Conservation (phyloP, 345 rosid species). For the Clausena lansium region DNA sequence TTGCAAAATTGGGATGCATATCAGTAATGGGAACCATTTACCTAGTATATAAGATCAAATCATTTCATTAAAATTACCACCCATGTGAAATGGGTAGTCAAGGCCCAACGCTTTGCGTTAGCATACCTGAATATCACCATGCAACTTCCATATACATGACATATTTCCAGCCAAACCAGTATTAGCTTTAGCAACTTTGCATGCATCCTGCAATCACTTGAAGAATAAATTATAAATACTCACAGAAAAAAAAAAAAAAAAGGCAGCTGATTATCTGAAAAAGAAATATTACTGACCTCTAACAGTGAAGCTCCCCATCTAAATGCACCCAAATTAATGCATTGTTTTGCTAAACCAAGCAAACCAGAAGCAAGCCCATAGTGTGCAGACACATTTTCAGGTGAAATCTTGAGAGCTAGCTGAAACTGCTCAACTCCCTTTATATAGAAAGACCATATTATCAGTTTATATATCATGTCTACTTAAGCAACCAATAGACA, state of each 20-base stretch:
- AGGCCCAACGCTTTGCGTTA: background rate
- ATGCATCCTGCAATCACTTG: slow-evolving; percentile 60
- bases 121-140: slow-evolving; percentile 80
- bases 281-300: slow-evolving; percentile 49
- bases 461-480: background rate
- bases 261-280: slow-evolving; percentile 4
- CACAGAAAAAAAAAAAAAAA: background rate
- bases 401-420: slow-evolving; percentile 70
- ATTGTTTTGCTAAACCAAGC: slow-evolving; percentile 82
- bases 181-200: slow-evolving; percentile 48
- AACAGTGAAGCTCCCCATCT: slow-evolving; percentile 83
- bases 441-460: slow-evolving; percentile 24
- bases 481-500: background rate
- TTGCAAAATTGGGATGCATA: background rate
- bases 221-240: slow-evolving; percentile 11
- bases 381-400: slow-evolving; percentile 68
- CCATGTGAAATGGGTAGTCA: slow-evolving; percentile 8
- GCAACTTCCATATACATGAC: slow-evolving; percentile 85
- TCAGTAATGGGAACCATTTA: background rate
- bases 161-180: slow-evolving; percentile 57
- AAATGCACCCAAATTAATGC: slow-evolving; percentile 76
- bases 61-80: background rate
- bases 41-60: background rate
- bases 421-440: slow-evolving; percentile 85
- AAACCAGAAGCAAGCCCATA: slow-evolving; percentile 86